phyloP scores from a whole-genome alignment of 192 early-diverging fungal species.

The Rhizophagus prolifer region DNA sequence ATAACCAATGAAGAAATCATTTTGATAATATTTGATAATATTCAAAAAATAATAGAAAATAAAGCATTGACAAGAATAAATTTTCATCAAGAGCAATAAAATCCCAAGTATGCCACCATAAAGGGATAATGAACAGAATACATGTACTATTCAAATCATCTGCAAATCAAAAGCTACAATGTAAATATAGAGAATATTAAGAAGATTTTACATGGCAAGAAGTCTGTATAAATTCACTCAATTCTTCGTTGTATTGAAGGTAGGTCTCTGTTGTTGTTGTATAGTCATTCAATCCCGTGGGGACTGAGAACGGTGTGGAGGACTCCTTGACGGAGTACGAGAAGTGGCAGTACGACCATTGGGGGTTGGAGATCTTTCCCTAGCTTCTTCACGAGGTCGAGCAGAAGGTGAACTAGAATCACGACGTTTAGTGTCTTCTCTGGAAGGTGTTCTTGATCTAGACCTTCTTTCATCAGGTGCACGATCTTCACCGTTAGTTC shows the following conservation, averaged over 20 bases:
- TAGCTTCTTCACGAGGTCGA: not conserved
- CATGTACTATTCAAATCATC: slow-evolving; percentile 15
- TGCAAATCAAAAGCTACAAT: slow-evolving; percentile 22
- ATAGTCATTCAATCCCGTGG: slow-evolving; percentile 1
- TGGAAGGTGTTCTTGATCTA: not conserved
- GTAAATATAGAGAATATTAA: slow-evolving; percentile 13
- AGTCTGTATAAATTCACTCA: slow-evolving; percentile 24
- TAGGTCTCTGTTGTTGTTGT: not conserved
- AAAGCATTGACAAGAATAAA: slow-evolving; percentile 21
- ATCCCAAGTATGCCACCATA: not conserved
- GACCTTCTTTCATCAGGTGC: slow-evolving; percentile 4
- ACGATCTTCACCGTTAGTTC: slow-evolving; percentile 14
- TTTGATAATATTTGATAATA: slow-evolving; percentile 15
- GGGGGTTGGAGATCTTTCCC: slow-evolving; percentile 1
- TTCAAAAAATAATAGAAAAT: not conserved
- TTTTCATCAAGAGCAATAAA: not conserved
- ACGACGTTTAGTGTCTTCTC: slow-evolving; percentile 1
- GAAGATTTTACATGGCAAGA: slow-evolving; percentile 26
- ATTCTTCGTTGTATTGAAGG: slow-evolving; percentile 6
- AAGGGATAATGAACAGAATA: slow-evolving; percentile 2
- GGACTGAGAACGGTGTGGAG: slow-evolving; percentile 13
- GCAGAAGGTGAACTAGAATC: slow-evolving; percentile 11
- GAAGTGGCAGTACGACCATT: slow-evolving; percentile 11
- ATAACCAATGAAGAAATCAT: slow-evolving; percentile 18
- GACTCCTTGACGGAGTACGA: slow-evolving; percentile 14